phyloP scores from a whole-genome alignment of 805 yeast species.

The Debaryomyces castellii region DNA sequence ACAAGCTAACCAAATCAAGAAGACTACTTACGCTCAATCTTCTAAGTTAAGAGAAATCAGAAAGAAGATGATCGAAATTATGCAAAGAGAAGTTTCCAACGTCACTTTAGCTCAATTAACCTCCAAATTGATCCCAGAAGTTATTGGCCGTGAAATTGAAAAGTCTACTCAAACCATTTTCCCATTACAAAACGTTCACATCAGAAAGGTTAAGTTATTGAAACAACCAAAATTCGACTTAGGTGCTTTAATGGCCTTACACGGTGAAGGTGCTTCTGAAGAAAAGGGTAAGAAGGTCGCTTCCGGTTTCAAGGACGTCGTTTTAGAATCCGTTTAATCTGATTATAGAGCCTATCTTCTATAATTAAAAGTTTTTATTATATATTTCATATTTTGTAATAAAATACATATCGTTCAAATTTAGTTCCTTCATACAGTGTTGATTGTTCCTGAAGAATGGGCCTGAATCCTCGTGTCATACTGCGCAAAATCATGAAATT shows the following conservation, averaged over 20 bases:
- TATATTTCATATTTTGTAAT: constrained; percentile 3
- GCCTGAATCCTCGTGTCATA: no score
- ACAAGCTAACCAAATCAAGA: constrained; percentile 94
- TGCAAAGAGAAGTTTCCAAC: constrained; percentile 94
- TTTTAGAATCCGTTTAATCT: constrained; percentile 88
- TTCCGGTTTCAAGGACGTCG: constrained; percentile 96
- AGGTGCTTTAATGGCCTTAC: constrained; percentile 93
- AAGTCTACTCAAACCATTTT: constrained; percentile 91
- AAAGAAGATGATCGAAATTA: constrained; percentile 94
- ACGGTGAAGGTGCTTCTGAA: constrained; percentile 88
- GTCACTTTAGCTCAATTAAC: constrained; percentile 95
- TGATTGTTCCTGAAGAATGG: neutral
- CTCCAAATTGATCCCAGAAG: constrained; percentile 97
- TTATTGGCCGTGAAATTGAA: constrained; percentile 97
- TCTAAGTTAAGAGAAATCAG: constrained; percentile 97
- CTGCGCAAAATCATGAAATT: no score
- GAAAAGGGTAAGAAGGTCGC: constrained; percentile 99
- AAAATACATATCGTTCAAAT: constrained; percentile 3
- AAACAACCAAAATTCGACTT: constrained; percentile 99
- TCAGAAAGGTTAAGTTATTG: constrained; percentile 97
- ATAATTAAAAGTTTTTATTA: constrained; percentile 3
- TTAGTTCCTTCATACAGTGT: neutral
- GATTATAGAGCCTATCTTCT: neutral
- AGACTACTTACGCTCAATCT: constrained; percentile 96
- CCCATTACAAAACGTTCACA: constrained; percentile 98